Evolutionary conservation across 495 filamentous ascomycete genomes (phyloP).

Genomic region (Penicillium ucsense): DNA sequence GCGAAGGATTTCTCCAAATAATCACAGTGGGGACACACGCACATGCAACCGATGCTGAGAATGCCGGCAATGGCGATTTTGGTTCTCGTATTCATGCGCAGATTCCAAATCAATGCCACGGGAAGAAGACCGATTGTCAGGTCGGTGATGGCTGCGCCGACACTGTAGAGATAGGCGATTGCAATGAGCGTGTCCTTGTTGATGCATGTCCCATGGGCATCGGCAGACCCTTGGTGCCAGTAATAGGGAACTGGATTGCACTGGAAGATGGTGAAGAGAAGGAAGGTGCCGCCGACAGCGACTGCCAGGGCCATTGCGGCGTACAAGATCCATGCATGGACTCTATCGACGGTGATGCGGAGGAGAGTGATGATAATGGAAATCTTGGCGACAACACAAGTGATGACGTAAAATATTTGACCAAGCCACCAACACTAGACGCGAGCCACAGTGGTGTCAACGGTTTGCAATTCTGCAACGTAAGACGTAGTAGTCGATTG

Average conservation of each 20-base stretch:
- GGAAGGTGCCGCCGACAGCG: slow-evolving; percentile 17
- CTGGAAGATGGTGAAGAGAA: slow-evolving; percentile 27
- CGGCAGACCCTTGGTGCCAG: slow-evolving; percentile 18
- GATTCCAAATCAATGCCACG: slow-evolving; percentile 20
- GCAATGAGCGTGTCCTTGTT: slow-evolving; percentile 9
- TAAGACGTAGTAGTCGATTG: neutral
- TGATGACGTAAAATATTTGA: slow-evolving; percentile 26
- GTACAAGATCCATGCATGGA: slow-evolving; percentile 24
- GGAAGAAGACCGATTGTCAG: slow-evolving; percentile 27
- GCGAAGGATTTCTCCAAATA: no score
- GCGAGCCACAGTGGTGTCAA: neutral
- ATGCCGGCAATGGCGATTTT: slow-evolving; percentile 19
- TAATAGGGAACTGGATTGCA: slow-evolving; percentile 24
- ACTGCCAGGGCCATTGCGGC: slow-evolving; percentile 16
- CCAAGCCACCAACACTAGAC: slow-evolving; percentile 24
- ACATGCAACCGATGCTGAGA: slow-evolving; percentile 28
- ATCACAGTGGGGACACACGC: neutral
- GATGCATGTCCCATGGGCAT: slow-evolving; percentile 20
- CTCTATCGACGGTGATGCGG: slow-evolving; percentile 21
- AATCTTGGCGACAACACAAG: slow-evolving; percentile 21
- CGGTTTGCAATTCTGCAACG: neutral
- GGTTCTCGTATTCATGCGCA: slow-evolving; percentile 20
- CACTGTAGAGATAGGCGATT: slow-evolving; percentile 30
- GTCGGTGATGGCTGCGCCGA: slow-evolving; percentile 23
- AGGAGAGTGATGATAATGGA: slow-evolving; percentile 32